Base-by-base conservation (phyloP, 169 alveolate species). In the Cryptosporidium sp. region DNA sequence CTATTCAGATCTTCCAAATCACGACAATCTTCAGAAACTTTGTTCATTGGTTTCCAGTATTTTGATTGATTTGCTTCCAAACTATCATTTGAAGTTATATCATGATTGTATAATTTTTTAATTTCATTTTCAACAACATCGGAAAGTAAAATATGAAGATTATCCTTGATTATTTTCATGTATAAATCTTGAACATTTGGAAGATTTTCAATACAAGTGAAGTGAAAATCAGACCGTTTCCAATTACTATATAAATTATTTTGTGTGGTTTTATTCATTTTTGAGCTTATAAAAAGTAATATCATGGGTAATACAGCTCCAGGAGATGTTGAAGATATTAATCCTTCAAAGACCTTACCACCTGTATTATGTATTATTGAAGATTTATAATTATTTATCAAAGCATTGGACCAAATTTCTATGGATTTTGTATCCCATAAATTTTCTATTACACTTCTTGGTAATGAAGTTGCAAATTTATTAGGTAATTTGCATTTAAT, bases 151-250 rank as follows among this genome's bases (percentile, higher is more conserved):
- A 65, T 18, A 65, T 43, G 51, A 21, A 80, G 33, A 45, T 80
- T 80, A 33, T 80, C 89, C 37, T 29, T 80, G 6, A 80, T 61
- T 41, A 80, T 35, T 26, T 80, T 80, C 50, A 45, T 43, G 26
- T 80, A 80, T 31, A 80, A 52, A 23, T 80, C 74, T 29, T 80
- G 89, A 26, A 80, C 33, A 31, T 80, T 80, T 62, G 89, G 89
- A 37, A 80, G 75, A 16, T 80, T 80, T 80, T 80, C 89, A 62
- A 80, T 41, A 23, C 80, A 59, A 10, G 89, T 80, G 62, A 80
- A 80, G n/a, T 80, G 89, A n/a, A 80, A 33, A 48, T 80, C 89
- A n/a, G 48, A 43, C 31, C 41, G 62, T 29, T 80, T 80, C 89
- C 89, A 80, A n/a, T 39, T 80, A 45, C 48, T 59, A 33, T 2